Percentiles rank a stretch among this genome's conserved stretches.
Evolutionary conservation across 2,329 filamentous ascomycete genomes (phyloP).

Genomic region (Apiospora malaysiana): DNA sequence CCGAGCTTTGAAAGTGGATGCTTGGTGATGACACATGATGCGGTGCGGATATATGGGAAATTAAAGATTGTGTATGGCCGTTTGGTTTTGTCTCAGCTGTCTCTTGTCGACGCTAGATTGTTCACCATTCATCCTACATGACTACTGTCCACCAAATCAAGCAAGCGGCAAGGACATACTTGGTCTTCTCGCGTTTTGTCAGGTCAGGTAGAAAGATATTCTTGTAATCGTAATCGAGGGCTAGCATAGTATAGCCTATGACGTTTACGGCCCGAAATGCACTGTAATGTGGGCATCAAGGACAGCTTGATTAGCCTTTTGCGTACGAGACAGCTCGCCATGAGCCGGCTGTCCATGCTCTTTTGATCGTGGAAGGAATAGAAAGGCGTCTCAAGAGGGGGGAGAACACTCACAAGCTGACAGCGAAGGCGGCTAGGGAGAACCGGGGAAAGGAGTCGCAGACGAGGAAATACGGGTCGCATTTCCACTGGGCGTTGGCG

Average conservation of each 20-base stretch:
- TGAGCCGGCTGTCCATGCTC: no score
- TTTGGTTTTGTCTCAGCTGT: not conserved
- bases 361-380: no score
- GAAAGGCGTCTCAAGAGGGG: not conserved
- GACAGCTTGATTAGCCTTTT: not conserved
- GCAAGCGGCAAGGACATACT: not conserved
- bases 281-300: not conserved
- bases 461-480: not conserved
- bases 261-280: slow-evolving; percentile 16
- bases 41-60: not conserved
- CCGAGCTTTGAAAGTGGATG: slow-evolving; percentile 29
- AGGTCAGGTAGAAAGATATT: slow-evolving; percentile 19
- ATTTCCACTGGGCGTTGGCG: not conserved
- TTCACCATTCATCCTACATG: no score
- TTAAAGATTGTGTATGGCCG: not conserved
- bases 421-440: slow-evolving; percentile 1
- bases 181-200: not conserved
- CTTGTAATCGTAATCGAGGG: slow-evolving; percentile 6
- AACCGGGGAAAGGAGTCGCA: slow-evolving; percentile 3
- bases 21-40: not conserved
- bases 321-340: no score
- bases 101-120: not conserved
- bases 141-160: slow-evolving; percentile 13
- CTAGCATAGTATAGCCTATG: not conserved
- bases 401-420: not conserved